Conservation (phyloP, 2,329 filamentous ascomycete species). For the Magnaporthiopsis poae region DNA sequence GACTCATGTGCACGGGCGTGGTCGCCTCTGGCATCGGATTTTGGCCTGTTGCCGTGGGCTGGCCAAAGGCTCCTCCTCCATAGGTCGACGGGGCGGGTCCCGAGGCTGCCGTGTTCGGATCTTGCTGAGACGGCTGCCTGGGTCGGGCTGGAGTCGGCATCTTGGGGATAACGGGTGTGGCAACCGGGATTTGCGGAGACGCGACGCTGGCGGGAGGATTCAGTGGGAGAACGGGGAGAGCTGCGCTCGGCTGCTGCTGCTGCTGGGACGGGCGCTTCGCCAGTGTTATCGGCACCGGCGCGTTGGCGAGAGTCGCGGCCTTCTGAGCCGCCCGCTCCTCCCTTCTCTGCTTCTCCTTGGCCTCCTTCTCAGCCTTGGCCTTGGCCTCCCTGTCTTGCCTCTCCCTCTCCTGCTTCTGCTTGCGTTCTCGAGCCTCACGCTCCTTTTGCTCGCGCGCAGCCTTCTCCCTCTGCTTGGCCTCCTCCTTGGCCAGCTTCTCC, state of each 20-base stretch:
- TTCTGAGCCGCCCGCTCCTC: slow-evolving; percentile 35
- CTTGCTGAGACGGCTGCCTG: slow-evolving; percentile 71
- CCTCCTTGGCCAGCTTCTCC: slow-evolving; percentile 77
- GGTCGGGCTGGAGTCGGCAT: slow-evolving; percentile 68
- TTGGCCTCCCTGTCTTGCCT: slow-evolving; percentile 38
- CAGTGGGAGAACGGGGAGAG: slow-evolving; percentile 45
- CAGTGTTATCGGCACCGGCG: slow-evolving; percentile 23
- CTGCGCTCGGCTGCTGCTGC: slow-evolving; percentile 23
- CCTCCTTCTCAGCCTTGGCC: slow-evolving; percentile 28
- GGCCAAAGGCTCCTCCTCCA: neutral
- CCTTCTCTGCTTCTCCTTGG: slow-evolving; percentile 32
- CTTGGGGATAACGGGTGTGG: slow-evolving; percentile 74
- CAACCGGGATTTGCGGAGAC: slow-evolving; percentile 70
- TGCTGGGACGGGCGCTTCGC: slow-evolving; percentile 31
- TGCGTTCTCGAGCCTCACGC: slow-evolving; percentile 45
- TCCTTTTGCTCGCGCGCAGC: slow-evolving; percentile 56
- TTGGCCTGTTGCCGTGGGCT: slow-evolving; percentile 32
- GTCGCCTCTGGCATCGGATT: slow-evolving; percentile 49
- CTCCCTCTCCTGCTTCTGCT: slow-evolving; percentile 53
- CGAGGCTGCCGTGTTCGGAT: slow-evolving; percentile 28
- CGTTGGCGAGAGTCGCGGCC: slow-evolving; percentile 25
- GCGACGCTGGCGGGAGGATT: slow-evolving; percentile 50
- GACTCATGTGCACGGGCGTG: slow-evolving; percentile 56
- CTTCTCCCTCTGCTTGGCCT: slow-evolving; percentile 68
- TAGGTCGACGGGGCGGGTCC: slow-evolving; percentile 50